Evolutionary conservation across 768 basidiomycete species (phyloP), one percentile per base, ranked within the genome.

Genomic region (Crucibulum laeve): DNA sequence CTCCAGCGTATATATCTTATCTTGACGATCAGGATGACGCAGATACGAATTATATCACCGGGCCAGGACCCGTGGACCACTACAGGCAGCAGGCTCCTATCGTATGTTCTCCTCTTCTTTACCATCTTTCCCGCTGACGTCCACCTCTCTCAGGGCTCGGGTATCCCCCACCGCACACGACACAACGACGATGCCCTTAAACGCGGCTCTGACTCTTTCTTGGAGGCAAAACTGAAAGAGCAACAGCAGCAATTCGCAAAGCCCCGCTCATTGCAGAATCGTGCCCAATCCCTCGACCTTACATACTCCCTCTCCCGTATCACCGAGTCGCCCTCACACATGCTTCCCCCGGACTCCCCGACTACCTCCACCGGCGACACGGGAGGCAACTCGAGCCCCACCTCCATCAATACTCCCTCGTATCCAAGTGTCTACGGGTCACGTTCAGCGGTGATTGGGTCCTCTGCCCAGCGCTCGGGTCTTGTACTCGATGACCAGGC

Each of bases 261-360:
- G 64, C 87, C 88, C 4, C 84, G 90, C 38, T 85, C 88, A 3
- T 67, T 91, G 49, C 83, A 83, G 48, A 90, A 90, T 53, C 85
- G 91, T 14, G 91, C 91, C 0, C 91, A 94, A 59, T 90, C 87
- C 4, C 81, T 95, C 37, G 91, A 95, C 58, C 68, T 95, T 51
- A 91, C 87, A 0, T 81, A 81, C 51, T 91, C 91, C 4, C 74
- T 92, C 23, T 83, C 82, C n/a, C 82, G 82, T 42, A 89, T 91
- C 52, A 80, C 82, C 4, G 89, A 89, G 55, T 74, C 35, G 8
- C 17, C 35, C 18, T 7, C 80, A 15, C 58, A 80, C 43, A 70
- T 82, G 35, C 75, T 77, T 19, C 82, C 78, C 28, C 87, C 87
- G 1, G 87, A 89, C 39, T 91, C 88, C 1, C 88, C 88, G 1